Evolutionary conservation across 2,329 filamentous ascomycete species (phyloP).

Genomic region (Trichoderma oligosporum): DNA sequence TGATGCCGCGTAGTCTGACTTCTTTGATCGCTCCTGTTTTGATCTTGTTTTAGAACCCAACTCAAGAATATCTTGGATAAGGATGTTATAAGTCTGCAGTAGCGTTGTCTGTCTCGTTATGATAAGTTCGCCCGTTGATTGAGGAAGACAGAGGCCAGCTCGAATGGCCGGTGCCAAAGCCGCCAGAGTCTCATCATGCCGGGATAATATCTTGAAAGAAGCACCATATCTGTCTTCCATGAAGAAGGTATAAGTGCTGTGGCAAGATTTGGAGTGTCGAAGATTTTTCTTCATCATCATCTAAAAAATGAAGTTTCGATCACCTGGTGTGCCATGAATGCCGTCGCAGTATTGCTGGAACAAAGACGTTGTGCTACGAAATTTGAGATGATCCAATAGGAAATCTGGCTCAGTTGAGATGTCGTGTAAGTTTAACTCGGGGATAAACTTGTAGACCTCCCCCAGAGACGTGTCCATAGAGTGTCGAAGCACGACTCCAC

Average conservation of each 20-base stretch:
- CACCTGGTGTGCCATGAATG: constrained; percentile 33
- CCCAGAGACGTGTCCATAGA: constrained; percentile 35
- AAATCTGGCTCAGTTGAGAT: constrained; percentile 26
- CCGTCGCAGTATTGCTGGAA: constrained; percentile 35
- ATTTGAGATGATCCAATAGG: constrained; percentile 37
- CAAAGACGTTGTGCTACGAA: constrained; percentile 36
- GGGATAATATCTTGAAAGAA: constrained; percentile 28
- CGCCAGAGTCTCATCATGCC: background rate
- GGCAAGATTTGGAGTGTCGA: constrained; percentile 27
- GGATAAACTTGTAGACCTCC: constrained; percentile 37
- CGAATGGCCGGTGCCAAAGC: constrained; percentile 25
- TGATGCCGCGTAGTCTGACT: constrained; percentile 28
- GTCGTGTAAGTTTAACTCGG: constrained; percentile 44
- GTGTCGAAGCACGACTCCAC: constrained; percentile 36
- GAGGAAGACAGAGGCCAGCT: constrained; percentile 28
- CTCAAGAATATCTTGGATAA: constrained; percentile 43
- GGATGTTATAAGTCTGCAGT: constrained; percentile 38
- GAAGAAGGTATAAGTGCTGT: constrained; percentile 33
- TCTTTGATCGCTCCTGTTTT: constrained; percentile 27
- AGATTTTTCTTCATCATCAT: constrained; percentile 36
- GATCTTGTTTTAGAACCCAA: constrained; percentile 32
- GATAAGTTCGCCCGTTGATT: constrained; percentile 35
- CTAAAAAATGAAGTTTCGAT: constrained; percentile 33
- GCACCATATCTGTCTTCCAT: constrained; percentile 39
- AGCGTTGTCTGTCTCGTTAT: constrained; percentile 38